Evolutionary conservation across 805 yeast species (phyloP), one percentile per base, ranked within the genome.

Genomic region (Zygosaccharomyces gambellarensis): DNA sequence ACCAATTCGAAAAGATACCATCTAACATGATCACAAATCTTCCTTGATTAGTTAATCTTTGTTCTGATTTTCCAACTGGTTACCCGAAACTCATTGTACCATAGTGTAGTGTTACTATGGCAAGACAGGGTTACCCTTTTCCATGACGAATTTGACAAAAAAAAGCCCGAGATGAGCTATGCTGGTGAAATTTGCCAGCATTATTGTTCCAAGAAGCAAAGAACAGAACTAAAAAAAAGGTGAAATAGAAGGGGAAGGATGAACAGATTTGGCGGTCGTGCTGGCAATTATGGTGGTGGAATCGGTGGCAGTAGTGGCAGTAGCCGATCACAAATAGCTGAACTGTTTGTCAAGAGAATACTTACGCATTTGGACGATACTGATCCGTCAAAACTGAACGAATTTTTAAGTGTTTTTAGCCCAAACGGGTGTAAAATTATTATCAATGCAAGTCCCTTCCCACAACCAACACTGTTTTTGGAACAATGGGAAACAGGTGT

Each of bases 331-430:
- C 63, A 61, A 28, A 57, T 64, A 19, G 56, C 65, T 11, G 69
- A 67, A 43, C 54, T 61, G 3, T 65, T 67, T 41, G 56, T 66
- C 39, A 67, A 68, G 54, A 67, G 63, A 53, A 55, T 67, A 2
- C 48, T 68, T n/a, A 65, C 69, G 6, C 67, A 62, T 50, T 45
- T 68, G 50, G 71, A 68, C 47, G 67, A 67, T 39, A 53, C 62
- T 8, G 65, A 64, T 48, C 59, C 68, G 19, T 56, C 56, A 25
- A 62, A 64, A 40, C 43, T 67, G 28, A 59, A 62, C 25, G 61
- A 56, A 14, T 64, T 67, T 48, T 50, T 64, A 31, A 54, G 52
- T 23, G 49, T 65, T 25, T 65, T 66, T 53, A 54, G 58, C 29
- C 57, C 58, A 12, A 50, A 49, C 36, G 51, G 44, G n/a, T 55